phyloP scores from a whole-genome alignment of 2,329 filamentous ascomycete species.

The Hymenoscyphus linearis region DNA sequence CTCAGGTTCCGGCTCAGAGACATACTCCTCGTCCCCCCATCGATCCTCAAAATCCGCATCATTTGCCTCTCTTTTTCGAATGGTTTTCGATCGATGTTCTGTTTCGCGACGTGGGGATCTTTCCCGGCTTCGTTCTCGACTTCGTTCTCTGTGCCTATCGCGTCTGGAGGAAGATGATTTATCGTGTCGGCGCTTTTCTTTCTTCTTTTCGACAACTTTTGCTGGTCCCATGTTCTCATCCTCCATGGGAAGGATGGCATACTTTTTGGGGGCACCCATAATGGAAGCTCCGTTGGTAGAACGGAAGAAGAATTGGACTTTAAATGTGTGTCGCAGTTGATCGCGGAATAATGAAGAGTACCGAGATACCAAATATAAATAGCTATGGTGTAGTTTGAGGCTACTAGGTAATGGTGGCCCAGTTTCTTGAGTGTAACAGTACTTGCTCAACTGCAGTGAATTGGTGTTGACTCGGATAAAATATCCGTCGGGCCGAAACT shows the following conservation, averaged over 20 bases:
- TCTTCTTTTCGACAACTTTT: slow-evolving; percentile 46
- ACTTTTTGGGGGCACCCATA: slow-evolving; percentile 48
- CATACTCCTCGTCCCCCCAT: slow-evolving; percentile 73
- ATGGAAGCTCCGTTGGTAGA: neutral
- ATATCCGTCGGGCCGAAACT: neutral
- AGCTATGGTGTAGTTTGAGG: no score
- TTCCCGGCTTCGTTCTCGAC: slow-evolving; percentile 32
- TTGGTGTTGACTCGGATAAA: neutral
- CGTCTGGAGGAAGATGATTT: slow-evolving; percentile 34
- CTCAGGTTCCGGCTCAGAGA: slow-evolving; percentile 40
- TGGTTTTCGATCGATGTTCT: slow-evolving; percentile 43
- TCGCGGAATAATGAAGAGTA: neutral
- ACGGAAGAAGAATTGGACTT: neutral
- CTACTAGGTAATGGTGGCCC: no score
- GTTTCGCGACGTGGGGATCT: slow-evolving; percentile 35
- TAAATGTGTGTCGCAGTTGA: neutral
- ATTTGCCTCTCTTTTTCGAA: slow-evolving; percentile 43
- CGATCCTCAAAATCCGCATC: slow-evolving; percentile 67
- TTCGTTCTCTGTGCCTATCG: slow-evolving; percentile 35
- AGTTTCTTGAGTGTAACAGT: neutral
- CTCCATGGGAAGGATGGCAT: slow-evolving; percentile 64
- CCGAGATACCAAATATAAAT: no score
- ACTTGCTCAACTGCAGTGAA: neutral
- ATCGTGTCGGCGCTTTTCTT: slow-evolving; percentile 33
- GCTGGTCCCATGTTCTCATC: slow-evolving; percentile 54